A percentile compares a stretch with the other conserved stretches of the same genome.
Conservation (phyloP, 306 rosid genomes). For the Elaeagnus macrophylla region DNA sequence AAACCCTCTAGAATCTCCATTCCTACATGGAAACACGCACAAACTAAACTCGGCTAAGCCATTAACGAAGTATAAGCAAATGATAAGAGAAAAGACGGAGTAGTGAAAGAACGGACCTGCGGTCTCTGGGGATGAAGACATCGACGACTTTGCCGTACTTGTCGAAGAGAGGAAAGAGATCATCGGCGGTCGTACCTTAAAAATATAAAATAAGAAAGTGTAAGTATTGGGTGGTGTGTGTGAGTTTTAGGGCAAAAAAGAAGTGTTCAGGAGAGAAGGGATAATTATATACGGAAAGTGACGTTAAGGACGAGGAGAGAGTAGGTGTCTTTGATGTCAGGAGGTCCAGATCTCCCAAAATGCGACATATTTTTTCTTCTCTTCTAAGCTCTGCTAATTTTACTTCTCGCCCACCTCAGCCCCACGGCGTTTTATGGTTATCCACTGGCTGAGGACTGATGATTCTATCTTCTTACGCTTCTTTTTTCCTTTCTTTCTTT, state of each 20-base stretch:
- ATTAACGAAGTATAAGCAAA: no score
- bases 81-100: background rate
- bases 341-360: slow-evolving; percentile 76
- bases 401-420: no score
- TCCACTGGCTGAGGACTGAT: no score
- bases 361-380: slow-evolving; percentile 40
- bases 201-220: background rate
- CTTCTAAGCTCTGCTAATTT: no score
- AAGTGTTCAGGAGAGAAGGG: no score
- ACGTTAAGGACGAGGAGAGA: slow-evolving; percentile 77
- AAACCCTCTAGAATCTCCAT: slow-evolving; percentile 64
- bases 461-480: no score
- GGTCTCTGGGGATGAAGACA: slow-evolving; percentile 64
- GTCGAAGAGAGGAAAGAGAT: slow-evolving; percentile 63
- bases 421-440: no score
- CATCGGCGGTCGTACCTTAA: slow-evolving; percentile 65
- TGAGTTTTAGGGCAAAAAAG: background rate
- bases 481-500: no score
- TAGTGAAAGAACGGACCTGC: slow-evolving; percentile 34
- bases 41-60: no score
- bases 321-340: slow-evolving; percentile 71
- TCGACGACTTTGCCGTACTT: slow-evolving; percentile 75
- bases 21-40: slow-evolving; percentile 23
- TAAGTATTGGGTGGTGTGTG: background rate
- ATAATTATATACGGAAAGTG: slow-evolving; percentile 41